phyloP scores from a whole-genome alignment of 768 basidiomycete genomes.

The Mycena maculata region DNA sequence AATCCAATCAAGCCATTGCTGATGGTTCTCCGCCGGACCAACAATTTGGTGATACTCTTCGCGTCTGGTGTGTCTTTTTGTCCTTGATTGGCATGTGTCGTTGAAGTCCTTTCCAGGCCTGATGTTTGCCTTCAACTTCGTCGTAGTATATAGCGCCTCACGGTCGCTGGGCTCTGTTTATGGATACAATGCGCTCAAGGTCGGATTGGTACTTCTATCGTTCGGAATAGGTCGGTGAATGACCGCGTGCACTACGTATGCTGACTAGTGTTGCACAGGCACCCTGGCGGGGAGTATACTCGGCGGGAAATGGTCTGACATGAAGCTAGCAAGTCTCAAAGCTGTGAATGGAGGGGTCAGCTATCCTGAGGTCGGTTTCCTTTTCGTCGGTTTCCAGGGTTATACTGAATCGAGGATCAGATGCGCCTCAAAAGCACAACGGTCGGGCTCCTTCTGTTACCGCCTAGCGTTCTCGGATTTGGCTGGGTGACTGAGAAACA shows the following conservation, averaged over 20 bases:
- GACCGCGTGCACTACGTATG: background rate
- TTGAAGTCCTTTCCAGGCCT: conserved; percentile 56
- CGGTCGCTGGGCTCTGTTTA: conserved; percentile 75
- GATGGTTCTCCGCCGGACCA: conserved; percentile 65
- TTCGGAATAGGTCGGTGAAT: conserved; percentile 70
- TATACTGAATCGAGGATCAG: conserved; percentile 46
- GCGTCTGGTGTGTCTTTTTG: conserved; percentile 66
- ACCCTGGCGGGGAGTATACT: conserved; percentile 55
- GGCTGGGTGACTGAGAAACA: conserved; percentile 80
- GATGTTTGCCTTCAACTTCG: conserved; percentile 77
- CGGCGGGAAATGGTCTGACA: conserved; percentile 60
- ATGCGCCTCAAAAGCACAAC: conserved; percentile 79
- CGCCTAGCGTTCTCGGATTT: conserved; percentile 72
- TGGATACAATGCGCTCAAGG: conserved; percentile 72
- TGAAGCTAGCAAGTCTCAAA: conserved; percentile 50
- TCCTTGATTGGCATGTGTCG: background rate
- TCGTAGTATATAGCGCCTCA: conserved; percentile 79
- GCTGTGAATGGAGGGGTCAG: conserved; percentile 53
- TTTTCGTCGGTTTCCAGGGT: background rate
- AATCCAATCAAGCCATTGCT: conserved; percentile 77
- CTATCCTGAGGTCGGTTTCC: conserved; percentile 69
- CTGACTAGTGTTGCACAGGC: conserved; percentile 40
- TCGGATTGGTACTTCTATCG: conserved; percentile 81
- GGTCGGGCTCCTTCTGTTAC: conserved; percentile 66
- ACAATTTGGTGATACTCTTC: conserved; percentile 75